Evolutionary conservation across 352 stramenopile genomes (phyloP).

Genomic region (Globisporangium carolinianum): DNA sequence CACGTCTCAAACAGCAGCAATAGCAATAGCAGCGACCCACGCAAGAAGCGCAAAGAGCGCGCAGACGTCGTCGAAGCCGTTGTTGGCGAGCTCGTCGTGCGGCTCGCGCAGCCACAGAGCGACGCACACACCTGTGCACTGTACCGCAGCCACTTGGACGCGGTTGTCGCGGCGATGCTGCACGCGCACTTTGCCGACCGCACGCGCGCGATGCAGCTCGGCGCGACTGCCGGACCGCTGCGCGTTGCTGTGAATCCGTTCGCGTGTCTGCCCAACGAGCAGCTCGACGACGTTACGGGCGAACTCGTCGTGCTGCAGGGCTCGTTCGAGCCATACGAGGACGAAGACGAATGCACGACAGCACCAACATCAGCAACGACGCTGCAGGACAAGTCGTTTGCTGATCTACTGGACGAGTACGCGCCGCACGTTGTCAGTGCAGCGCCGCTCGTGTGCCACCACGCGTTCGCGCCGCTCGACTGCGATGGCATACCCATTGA

Average conservation of each 20-base stretch:
- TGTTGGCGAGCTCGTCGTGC: slow-evolving; percentile 55
- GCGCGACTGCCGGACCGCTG: slow-evolving; percentile 27
- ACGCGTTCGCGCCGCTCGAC: slow-evolving; percentile 20
- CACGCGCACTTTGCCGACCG: slow-evolving; percentile 50
- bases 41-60: slow-evolving; percentile 46
- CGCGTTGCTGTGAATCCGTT: slow-evolving; percentile 54
- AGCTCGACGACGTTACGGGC: slow-evolving; percentile 49
- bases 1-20: background rate
- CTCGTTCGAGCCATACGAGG: slow-evolving; percentile 12
- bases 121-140: slow-evolving; percentile 15
- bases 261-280: slow-evolving; percentile 45
- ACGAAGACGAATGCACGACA: background rate
- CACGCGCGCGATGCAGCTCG: slow-evolving; percentile 17
- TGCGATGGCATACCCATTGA: no score
- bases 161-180: slow-evolving; percentile 44
- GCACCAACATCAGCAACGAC: slow-evolving; percentile 12
- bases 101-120: slow-evolving; percentile 26
- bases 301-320: slow-evolving; percentile 41
- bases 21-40: background rate
- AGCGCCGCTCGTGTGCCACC: slow-evolving; percentile 8
- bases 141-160: slow-evolving; percentile 43
- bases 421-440: background rate
- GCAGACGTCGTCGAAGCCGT: slow-evolving; percentile 66
- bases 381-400: slow-evolving; percentile 20
- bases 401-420: slow-evolving; percentile 38